phyloP scores from a whole-genome alignment of 83 land plant genomes.

The Picea engelmannii region DNA sequence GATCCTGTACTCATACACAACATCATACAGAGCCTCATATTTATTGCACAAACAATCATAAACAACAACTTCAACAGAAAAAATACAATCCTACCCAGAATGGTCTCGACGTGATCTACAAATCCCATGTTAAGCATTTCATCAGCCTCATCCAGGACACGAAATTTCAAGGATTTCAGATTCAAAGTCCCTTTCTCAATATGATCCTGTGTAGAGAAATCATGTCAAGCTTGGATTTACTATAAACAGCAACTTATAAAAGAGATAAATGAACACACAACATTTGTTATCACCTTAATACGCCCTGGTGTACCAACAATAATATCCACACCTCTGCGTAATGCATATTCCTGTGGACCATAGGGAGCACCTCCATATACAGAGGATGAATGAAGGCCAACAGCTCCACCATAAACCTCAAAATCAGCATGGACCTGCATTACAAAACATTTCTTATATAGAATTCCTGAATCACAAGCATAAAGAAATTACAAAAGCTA shows the following conservation, averaged over 20 bases:
- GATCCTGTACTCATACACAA: neutral
- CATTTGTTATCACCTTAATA: slow-evolving; percentile 57
- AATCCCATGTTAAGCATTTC: slow-evolving; percentile 99
- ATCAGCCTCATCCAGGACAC: slow-evolving; percentile 98
- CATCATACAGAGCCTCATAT: neutral
- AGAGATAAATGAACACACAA: neutral
- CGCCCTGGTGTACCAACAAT: slow-evolving; percentile 99
- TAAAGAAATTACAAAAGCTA: neutral
- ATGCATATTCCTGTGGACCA: slow-evolving; percentile 63
- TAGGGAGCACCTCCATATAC: slow-evolving; percentile 91
- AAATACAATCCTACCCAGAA: slow-evolving; percentile 55
- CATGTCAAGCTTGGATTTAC: neutral
- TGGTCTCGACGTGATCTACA: slow-evolving; percentile 92
- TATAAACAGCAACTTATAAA: neutral
- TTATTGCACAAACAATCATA: neutral
- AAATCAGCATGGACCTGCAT: slow-evolving; percentile 85
- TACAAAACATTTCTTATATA: neutral
- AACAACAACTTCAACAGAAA: neutral
- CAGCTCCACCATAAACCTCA: slow-evolving; percentile 79
- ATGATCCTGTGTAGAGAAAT: slow-evolving; percentile 60
- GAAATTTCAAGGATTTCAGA: slow-evolving; percentile 77
- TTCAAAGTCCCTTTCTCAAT: slow-evolving; percentile 77
- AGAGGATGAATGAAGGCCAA: slow-evolving; percentile 74
- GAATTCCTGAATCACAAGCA: neutral
- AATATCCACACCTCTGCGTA: slow-evolving; percentile 88